Evolutionary conservation across 192 early-diverging fungal genomes (phyloP).

Genomic region (Backusella morwellensis): DNA sequence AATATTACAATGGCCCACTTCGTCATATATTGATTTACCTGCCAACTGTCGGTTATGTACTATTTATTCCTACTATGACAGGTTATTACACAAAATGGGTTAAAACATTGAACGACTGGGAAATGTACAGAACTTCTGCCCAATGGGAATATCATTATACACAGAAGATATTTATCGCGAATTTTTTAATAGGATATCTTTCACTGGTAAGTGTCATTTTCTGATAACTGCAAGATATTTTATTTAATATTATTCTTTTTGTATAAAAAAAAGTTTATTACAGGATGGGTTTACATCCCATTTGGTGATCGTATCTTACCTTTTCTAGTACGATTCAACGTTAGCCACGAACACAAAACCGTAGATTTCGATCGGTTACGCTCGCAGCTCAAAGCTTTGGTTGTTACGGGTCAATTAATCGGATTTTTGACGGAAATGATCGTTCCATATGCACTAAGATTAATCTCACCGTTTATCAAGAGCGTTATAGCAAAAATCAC

Average conservation of each 20-base stretch:
- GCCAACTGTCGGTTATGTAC: slow-evolving; percentile 74
- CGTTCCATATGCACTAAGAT: slow-evolving; percentile 64
- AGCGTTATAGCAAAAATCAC: slow-evolving; percentile 2
- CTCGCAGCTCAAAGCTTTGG: slow-evolving; percentile 68
- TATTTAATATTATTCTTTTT: background rate
- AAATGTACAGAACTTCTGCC: slow-evolving; percentile 78
- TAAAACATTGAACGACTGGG: slow-evolving; percentile 65
- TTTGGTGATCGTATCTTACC: slow-evolving; percentile 65
- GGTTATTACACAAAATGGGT: slow-evolving; percentile 64
- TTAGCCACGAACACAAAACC: slow-evolving; percentile 32
- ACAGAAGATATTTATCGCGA: slow-evolving; percentile 86
- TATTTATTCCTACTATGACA: slow-evolving; percentile 71
- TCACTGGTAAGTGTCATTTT: slow-evolving; percentile 50
- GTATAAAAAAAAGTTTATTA: slow-evolving; percentile 53
- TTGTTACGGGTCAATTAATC: slow-evolving; percentile 82
- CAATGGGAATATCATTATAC: slow-evolving; percentile 68
- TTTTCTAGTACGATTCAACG: slow-evolving; percentile 38
- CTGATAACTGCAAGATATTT: background rate
- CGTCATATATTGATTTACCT: slow-evolving; percentile 54
- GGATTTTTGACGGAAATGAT: slow-evolving; percentile 71
- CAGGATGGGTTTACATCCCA: slow-evolving; percentile 86
- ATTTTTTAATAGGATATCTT: slow-evolving; percentile 78
- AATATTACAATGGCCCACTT: slow-evolving; percentile 84
- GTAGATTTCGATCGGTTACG: slow-evolving; percentile 57
- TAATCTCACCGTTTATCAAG: slow-evolving; percentile 27